Evolutionary conservation across 2,329 filamentous ascomycete species (phyloP), one percentile per base, ranked within the genome.

Genomic region (Diaporthe sp.): DNA sequence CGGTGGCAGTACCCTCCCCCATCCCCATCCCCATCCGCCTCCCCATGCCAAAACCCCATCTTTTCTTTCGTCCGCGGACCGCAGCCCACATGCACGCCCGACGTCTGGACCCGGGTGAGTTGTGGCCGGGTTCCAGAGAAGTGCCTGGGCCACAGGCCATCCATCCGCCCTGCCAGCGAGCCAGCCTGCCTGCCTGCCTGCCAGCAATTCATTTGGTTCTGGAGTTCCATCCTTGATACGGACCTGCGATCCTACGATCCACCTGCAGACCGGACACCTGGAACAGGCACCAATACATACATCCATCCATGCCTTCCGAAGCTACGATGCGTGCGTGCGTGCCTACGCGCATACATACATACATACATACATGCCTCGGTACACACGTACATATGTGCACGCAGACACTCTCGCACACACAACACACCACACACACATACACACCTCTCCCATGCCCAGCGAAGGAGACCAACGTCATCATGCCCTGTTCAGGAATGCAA

Each of bases 31-130:
- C 46, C 65, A 68, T 25, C 25, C 58, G n/a, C 39, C n/a, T 17
- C 31, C 62, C 62, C 60, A 62, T 62, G 60, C 60, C 22, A 44
- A 53, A 49, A 53, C 65, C 65, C 65, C 65, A 55, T 70, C 31
- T 70, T 68, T 70, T 55, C 65, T 70, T 55, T 55, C 49, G 65
- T 70, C 65, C 46, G 46, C 65, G 65, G 65, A 70, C 65, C 34
- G 65, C 65, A 70, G 65, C 31, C 65, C 65, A 70, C 65, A 70
- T 70, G 65, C 65, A 70, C 19, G 62, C 62, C 62, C 62, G 62
- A 17, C 62, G 62, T 68, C 62, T 68, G 62, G 62, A 51, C 62
- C 62, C 44, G 62, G 46, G 62, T 13, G 62, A 39, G 62, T 39
- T 17, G 46, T 68, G 62, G 46, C 62, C 46, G 46, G 65, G 42